These are phyloP conservation scores for Plasmodium malariae DNA, from an alignment of 169 alveolate species.

Conservation along the genomic window DNA sequence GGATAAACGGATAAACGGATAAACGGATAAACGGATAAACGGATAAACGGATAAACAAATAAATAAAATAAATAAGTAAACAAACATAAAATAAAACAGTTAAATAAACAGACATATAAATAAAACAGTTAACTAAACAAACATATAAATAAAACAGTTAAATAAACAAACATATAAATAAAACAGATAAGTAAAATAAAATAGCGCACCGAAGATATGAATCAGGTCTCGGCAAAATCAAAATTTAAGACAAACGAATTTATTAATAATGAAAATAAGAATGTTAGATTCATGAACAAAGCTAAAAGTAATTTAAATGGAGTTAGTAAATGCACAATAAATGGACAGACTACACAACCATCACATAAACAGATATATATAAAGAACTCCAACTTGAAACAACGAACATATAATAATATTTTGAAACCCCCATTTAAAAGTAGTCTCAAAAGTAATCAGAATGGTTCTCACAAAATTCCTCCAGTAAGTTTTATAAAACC, in stretches of 20 bases:
- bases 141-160: too few relatives aligned
- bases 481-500: not conserved
- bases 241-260: constrained; percentile 54
- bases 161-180: too few relatives aligned
- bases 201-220: constrained; percentile 43
- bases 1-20: too few relatives aligned
- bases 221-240: constrained; percentile 38
- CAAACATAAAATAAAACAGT: too few relatives aligned
- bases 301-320: constrained; percentile 24
- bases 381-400: constrained; percentile 40
- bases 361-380: constrained; percentile 18
- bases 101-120: too few relatives aligned
- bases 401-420: constrained; percentile 18
- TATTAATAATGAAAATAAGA: constrained; percentile 49
- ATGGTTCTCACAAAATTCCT: constrained; percentile 1
- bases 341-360: not conserved
- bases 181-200: not conserved
- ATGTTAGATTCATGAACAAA: constrained; percentile 57
- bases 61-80: too few relatives aligned
- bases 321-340: constrained; percentile 14
- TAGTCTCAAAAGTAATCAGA: constrained; percentile 42
- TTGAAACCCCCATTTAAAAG: constrained; percentile 40
- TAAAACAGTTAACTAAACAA: too few relatives aligned
- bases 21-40: too few relatives aligned
- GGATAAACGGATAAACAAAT: too few relatives aligned